Evolutionary conservation across 2,329 filamentous ascomycete genomes (phyloP).

Genomic region (Sporothrix dimorphospora): DNA sequence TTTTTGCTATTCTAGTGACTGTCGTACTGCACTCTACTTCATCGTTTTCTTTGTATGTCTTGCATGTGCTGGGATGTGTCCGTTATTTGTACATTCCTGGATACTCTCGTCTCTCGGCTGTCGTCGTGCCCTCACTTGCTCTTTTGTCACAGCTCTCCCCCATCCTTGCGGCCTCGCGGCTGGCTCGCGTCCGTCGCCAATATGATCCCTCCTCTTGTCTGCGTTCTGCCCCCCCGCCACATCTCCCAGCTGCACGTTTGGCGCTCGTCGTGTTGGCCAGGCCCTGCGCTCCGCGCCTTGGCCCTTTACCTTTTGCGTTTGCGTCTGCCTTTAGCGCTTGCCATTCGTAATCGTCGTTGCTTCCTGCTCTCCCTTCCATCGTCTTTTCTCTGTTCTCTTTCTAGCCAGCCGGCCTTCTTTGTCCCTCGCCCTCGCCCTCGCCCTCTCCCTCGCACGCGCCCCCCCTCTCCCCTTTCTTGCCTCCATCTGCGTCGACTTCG

Average conservation of each 20-base stretch:
- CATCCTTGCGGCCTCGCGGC: background rate
- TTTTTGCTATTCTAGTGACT: background rate
- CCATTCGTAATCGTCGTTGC: background rate
- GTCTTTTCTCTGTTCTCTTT: slow-evolving; percentile 17
- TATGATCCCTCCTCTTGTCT: background rate
- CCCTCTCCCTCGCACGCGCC: background rate
- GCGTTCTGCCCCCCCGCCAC: background rate
- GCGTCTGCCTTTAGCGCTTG: slow-evolving; percentile 16
- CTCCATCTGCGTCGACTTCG: background rate
- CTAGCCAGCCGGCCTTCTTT: background rate
- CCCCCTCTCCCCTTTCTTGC: background rate
- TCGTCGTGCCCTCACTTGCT: background rate
- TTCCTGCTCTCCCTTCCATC: slow-evolving; percentile 5
- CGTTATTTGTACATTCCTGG: slow-evolving; percentile 29
- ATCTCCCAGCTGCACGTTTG: background rate
- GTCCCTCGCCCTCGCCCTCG: background rate
- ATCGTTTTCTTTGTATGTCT: slow-evolving; percentile 12
- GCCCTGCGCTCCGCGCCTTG: background rate
- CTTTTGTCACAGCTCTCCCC: no score
- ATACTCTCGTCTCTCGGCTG: background rate
- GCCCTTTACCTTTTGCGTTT: slow-evolving; percentile 21
- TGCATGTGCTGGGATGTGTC: slow-evolving; percentile 8
- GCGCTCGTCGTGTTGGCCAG: background rate
- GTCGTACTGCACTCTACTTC: background rate
- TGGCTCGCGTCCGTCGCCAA: background rate